Base-by-base conservation (phyloP, 768 basidiomycete genomes). In the Hygrophoropsis aurantiaca region DNA sequence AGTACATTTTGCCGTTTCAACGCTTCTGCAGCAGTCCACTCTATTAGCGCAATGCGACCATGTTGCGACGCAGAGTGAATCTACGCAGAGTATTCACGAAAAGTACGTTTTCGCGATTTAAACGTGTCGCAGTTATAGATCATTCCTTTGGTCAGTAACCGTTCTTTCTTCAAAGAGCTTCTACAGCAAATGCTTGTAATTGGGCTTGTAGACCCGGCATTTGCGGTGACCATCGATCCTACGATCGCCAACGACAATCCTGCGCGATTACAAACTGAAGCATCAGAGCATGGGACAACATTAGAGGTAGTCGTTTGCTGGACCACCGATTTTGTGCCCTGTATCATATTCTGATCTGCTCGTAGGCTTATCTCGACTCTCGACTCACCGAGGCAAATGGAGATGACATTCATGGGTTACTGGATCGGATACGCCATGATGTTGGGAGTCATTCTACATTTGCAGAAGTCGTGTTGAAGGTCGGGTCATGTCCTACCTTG, bases 211-310 rank as follows among this genome's bases (percentile, higher is more conserved):
- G 79, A 86, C 33, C 67, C 72, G 39, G 56, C 71, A 0, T 75
- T 81, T 41, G 80, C 77, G 5, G 43, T 70, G 18, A 74, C 77
- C 36, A 57, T 82, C 19, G 80, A 84, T 55, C 77, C 79, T 2
- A 66, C 67, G 46, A 69, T 81, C 13, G 64, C 72, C 0, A 76
- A 74, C 46, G 79, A 83, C 52, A 67, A 56, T 57, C 60, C 68
- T 4, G 64, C 78, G 8, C 77, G 78, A 38, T 65, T 87, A 49
- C 70, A 74, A 36, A 55, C 71, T 1, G 87, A 90, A 57, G 78
- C 82, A 5, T 75, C 78, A 40, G 87, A 87, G 50, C 68, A 69
- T 46, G 77, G 79, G n/a, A 54, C 69, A 19, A 81, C 85, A 25
- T 63, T 87, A 5, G 77, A 79, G 58, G 88, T 85, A 47, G 59